Conservation (phyloP, 2,329 filamentous ascomycete genomes). For the Cercospora canescens region DNA sequence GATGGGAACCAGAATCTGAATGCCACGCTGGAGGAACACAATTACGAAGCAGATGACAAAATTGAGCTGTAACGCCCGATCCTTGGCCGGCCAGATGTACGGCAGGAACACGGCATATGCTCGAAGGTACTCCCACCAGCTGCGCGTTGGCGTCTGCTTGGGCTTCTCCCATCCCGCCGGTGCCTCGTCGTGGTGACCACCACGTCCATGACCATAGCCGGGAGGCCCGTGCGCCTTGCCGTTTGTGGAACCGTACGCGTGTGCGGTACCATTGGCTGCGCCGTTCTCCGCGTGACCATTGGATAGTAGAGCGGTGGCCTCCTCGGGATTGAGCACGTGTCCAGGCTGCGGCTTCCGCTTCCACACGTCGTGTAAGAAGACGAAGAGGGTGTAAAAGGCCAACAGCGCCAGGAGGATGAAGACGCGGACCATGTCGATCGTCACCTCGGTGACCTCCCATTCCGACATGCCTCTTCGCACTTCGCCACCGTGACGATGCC, state of each 20-base stretch:
- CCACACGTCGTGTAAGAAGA: constrained; percentile 39
- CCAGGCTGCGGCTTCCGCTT: constrained; percentile 40
- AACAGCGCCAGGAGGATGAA: constrained; percentile 62
- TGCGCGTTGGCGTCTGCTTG: constrained; percentile 79
- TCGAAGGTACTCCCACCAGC: constrained; percentile 93
- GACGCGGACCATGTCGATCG: constrained; percentile 68
- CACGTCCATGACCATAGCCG: constrained; percentile 33
- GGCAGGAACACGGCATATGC: constrained; percentile 94
- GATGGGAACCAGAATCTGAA: constrained; percentile 83
- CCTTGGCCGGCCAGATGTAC: constrained; percentile 92
- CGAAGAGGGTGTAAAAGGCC: constrained; percentile 60
- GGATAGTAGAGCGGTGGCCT: constrained; percentile 65
- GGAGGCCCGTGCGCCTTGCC: constrained; percentile 46
- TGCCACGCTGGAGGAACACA: constrained; percentile 74
- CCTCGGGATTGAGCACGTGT: constrained; percentile 47
- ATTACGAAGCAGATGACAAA: constrained; percentile 81
- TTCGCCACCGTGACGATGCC: constrained; percentile 42
- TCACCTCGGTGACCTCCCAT: constrained; percentile 67
- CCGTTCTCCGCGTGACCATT: constrained; percentile 47
- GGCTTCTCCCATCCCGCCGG: constrained; percentile 86
- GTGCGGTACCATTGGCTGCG: constrained; percentile 42
- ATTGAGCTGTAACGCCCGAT: constrained; percentile 70
- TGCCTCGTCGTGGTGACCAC: constrained; percentile 26
- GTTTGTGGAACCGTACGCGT: constrained; percentile 36
- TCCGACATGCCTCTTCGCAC: constrained; percentile 45